Evolutionary conservation across 345 rosid genomes (phyloP).

Genomic region (Combretum micranthum): DNA sequence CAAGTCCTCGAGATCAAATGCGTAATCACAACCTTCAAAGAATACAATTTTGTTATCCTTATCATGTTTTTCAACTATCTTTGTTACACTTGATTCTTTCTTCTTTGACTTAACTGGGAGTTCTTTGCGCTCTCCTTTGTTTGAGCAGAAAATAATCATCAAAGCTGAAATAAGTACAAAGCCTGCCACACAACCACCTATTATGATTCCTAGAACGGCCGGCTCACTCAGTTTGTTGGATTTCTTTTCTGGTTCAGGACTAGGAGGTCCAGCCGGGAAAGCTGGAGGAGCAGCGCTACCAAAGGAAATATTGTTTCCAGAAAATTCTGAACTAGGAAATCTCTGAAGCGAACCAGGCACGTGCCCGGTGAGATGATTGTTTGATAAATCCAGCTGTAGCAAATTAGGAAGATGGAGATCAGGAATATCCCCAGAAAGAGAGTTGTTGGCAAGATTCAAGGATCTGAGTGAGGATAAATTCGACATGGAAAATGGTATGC

Average conservation of each 20-base stretch:
- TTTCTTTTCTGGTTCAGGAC: conserved; percentile 27
- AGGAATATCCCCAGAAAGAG: conserved; percentile 67
- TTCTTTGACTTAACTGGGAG: conserved; percentile 29
- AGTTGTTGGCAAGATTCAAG: conserved; percentile 62
- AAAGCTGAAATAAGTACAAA: conserved; percentile 31
- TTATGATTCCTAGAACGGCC: conserved; percentile 42
- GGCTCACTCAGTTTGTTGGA: conserved; percentile 33
- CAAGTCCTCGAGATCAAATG: conserved; percentile 79
- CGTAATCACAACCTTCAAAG: conserved; percentile 77
- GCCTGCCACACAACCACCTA: conserved; percentile 43
- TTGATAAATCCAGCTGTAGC: conserved; percentile 49
- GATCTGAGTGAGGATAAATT: conserved; percentile 40
- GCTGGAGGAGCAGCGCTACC: conserved; percentile 31
- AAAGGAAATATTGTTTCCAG: conserved; percentile 49
- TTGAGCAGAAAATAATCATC: conserved; percentile 34
- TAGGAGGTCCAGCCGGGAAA: conserved; percentile 26
- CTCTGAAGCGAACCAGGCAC: conserved; percentile 58
- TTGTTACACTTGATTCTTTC: conserved; percentile 38
- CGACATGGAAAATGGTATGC: conserved; percentile 47
- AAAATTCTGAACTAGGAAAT: conserved; percentile 56
- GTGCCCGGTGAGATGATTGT: conserved; percentile 61
- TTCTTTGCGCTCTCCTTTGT: conserved; percentile 22
- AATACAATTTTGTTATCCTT: conserved; percentile 62
- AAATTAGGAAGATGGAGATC: conserved; percentile 38
- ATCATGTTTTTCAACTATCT: conserved; percentile 45